These are phyloP conservation scores for Pseudotsuga menziesii DNA, from an alignment of 75 land plant genomes.

Conservation along the genomic window DNA sequence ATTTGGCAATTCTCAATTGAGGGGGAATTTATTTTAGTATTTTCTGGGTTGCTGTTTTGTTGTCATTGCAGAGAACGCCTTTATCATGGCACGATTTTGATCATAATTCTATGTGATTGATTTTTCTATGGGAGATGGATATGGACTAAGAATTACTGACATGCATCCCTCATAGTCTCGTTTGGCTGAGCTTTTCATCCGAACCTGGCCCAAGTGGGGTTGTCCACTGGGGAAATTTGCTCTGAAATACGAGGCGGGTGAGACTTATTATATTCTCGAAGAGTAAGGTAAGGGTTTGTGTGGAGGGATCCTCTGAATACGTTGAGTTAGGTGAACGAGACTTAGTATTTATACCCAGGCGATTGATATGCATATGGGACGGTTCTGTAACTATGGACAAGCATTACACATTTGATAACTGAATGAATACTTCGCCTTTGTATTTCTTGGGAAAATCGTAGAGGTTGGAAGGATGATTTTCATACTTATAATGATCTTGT, in stretches of 20 bases:
- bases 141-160: no score
- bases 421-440: no score
- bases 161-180: constrained; percentile 3
- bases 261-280: constrained; percentile 41
- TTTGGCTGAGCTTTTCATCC: constrained; percentile 20
- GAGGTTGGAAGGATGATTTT: no score
- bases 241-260: constrained; percentile 35
- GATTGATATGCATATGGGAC: constrained; percentile 54
- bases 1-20: no score
- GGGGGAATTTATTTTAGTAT: no score
- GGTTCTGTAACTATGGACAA: constrained; percentile 49
- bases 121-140: no score
- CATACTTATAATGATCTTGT: no score
- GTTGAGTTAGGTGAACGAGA: constrained; percentile 50
- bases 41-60: no score
- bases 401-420: constrained; percentile 48
- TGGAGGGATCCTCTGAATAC: constrained; percentile 31
- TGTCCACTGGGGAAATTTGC: constrained; percentile 53
- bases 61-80: no score
- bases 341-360: constrained; percentile 44
- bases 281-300: constrained; percentile 38
- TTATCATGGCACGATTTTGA: no score
- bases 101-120: no score
- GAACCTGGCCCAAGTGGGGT: constrained; percentile 43
- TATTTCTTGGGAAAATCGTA: no score